These are phyloP conservation scores for Pseudonectria buxi DNA, from an alignment of 2,329 filamentous ascomycete species.

Conservation along the genomic window DNA sequence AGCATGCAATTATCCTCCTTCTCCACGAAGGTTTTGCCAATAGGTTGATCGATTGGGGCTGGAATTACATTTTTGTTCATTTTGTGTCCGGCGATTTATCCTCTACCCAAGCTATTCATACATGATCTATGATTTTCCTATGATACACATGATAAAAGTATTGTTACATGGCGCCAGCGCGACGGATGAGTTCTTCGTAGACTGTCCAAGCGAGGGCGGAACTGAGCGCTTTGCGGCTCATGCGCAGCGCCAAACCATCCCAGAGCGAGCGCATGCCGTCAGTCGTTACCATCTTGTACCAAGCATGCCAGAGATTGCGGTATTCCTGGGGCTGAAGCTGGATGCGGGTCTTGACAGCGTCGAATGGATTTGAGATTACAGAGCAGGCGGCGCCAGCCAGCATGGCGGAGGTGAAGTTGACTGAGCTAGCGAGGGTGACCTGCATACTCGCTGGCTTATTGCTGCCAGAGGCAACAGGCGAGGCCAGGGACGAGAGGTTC, in stretches of 20 bases:
- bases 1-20: too few relatives aligned
- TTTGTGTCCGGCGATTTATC: neutral
- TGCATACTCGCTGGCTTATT: constrained; percentile 22
- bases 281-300: constrained; percentile 68
- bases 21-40: too few relatives aligned
- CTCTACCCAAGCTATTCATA: too few relatives aligned
- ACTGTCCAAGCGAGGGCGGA: constrained; percentile 96
- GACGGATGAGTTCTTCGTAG: constrained; percentile 85
- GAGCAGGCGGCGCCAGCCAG: constrained; percentile 78
- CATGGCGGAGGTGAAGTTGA: constrained; percentile 82
- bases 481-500: constrained; percentile 35
- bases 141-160: constrained; percentile 1
- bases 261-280: constrained; percentile 77
- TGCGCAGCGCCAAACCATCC: constrained; percentile 77
- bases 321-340: constrained; percentile 83
- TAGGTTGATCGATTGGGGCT: neutral
- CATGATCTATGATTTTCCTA: neutral
- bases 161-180: constrained; percentile 26
- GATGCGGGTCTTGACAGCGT: constrained; percentile 90
- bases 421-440: constrained; percentile 43
- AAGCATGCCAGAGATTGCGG: constrained; percentile 73
- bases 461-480: constrained; percentile 4
- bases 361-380: constrained; percentile 89
- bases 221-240: constrained; percentile 86
- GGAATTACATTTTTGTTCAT: constrained; percentile 1